Conservation (phyloP, 306 rosid species). For the Citrullus amarus region DNA sequence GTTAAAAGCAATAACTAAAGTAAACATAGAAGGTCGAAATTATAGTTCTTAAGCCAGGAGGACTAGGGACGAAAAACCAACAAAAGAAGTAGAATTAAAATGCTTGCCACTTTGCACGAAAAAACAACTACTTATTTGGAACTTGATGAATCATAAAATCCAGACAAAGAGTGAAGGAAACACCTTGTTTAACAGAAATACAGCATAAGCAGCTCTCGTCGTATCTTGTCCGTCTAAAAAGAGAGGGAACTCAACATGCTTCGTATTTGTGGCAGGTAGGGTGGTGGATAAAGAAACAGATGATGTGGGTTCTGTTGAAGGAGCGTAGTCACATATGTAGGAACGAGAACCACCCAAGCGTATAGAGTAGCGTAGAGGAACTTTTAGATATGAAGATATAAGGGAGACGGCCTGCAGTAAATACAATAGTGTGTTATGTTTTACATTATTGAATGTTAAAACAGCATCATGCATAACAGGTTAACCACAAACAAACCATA, state of each 20-base stretch:
- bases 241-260: slow-evolving; percentile 74
- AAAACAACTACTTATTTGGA: neutral
- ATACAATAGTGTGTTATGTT: neutral
- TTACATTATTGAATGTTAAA: neutral
- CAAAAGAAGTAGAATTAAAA: neutral
- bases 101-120: neutral
- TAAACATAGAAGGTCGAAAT: neutral
- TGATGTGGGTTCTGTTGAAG: slow-evolving; percentile 46
- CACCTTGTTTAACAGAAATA: slow-evolving; percentile 90
- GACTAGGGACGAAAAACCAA: neutral
- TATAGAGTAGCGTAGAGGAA: slow-evolving; percentile 79
- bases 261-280: slow-evolving; percentile 27
- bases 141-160: neutral
- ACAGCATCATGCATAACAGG: slow-evolving; percentile 7
- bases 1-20: neutral
- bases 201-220: slow-evolving; percentile 87
- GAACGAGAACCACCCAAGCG: slow-evolving; percentile 83
- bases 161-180: neutral
- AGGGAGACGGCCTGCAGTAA: slow-evolving; percentile 80
- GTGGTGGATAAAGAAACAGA: slow-evolving; percentile 39
- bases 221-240: slow-evolving; percentile 93
- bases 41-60: neutral
- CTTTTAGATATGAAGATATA: slow-evolving; percentile 70
- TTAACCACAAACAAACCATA: neutral
- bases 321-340: slow-evolving; percentile 66